Percentiles rank a stretch among this genome's conserved stretches.
phyloP scores from a whole-genome alignment of 2,329 filamentous ascomycete species.

The Berkeleyomyces basicola region DNA sequence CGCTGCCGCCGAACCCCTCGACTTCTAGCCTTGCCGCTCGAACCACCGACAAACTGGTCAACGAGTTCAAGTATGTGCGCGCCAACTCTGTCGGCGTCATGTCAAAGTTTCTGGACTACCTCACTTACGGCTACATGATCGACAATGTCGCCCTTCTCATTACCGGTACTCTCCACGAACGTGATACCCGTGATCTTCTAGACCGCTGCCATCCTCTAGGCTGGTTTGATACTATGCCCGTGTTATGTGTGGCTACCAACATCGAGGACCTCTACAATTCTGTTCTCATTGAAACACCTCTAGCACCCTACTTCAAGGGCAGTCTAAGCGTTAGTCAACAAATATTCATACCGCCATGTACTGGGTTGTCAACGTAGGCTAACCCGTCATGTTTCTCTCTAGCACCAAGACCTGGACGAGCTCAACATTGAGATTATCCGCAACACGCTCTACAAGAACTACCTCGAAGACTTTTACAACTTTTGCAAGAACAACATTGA shows the following conservation, averaged over 20 bases:
- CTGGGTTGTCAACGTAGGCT: background rate
- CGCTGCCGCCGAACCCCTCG: slow-evolving; percentile 88
- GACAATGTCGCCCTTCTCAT: slow-evolving; percentile 97
- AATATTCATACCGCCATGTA: background rate
- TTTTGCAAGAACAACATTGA: slow-evolving; percentile 86
- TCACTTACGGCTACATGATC: slow-evolving; percentile 99
- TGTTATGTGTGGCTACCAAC: slow-evolving; percentile 92
- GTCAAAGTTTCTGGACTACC: slow-evolving; percentile 90
- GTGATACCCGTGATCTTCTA: slow-evolving; percentile 86
- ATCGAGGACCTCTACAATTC: slow-evolving; percentile 98
- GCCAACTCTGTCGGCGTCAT: slow-evolving; percentile 85
- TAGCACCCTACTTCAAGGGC: slow-evolving; percentile 95
- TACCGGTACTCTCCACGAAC: slow-evolving; percentile 91
- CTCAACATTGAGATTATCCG: slow-evolving; percentile 98
- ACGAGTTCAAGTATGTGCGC: slow-evolving; percentile 91
- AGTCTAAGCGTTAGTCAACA: slow-evolving; percentile 44
- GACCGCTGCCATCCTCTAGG: slow-evolving; percentile 93
- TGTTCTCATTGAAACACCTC: slow-evolving; percentile 87
- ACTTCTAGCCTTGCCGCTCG: slow-evolving; percentile 88
- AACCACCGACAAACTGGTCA: slow-evolving; percentile 94
- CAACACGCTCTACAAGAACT: slow-evolving; percentile 98
- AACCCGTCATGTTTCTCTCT: background rate
- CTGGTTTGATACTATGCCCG: slow-evolving; percentile 98
- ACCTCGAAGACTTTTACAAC: slow-evolving; percentile 89
- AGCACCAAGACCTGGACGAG: slow-evolving; percentile 89